phyloP scores from a whole-genome alignment of 2,329 filamentous ascomycete species.

The Hymenoscyphus linearis region DNA sequence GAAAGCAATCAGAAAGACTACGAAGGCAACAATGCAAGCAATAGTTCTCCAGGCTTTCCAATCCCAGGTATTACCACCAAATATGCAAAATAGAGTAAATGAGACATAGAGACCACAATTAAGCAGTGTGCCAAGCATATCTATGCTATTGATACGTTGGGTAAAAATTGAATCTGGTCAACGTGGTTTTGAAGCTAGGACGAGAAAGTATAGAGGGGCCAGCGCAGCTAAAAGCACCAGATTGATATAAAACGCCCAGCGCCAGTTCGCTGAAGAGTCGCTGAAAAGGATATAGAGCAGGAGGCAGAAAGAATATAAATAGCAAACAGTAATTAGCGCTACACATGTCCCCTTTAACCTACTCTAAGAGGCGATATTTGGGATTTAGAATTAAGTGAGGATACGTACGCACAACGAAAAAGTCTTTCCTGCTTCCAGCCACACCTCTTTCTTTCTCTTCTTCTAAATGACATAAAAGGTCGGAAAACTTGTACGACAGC shows the following conservation, averaged over 20 bases:
- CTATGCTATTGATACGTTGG: slow-evolving; percentile 28
- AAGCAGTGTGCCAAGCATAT: slow-evolving; percentile 42
- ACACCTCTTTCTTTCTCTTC: no score
- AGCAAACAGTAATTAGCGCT: no score
- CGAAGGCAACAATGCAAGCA: slow-evolving; percentile 36
- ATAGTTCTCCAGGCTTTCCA: slow-evolving; percentile 39
- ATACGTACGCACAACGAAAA: no score
- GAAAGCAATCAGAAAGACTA: slow-evolving; percentile 26
- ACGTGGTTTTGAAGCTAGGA: slow-evolving; percentile 27
- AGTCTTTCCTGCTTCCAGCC: no score
- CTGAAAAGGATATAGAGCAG: no score
- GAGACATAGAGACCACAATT: slow-evolving; percentile 38
- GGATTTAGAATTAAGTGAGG: no score
- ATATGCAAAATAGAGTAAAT: slow-evolving; percentile 43
- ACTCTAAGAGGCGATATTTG: no score
- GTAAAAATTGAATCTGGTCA: no score
- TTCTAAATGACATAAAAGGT: no score
- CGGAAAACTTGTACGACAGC: no score
- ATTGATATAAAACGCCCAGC: slow-evolving; percentile 31
- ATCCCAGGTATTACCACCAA: slow-evolving; percentile 43
- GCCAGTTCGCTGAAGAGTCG: slow-evolving; percentile 31
- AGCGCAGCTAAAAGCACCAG: slow-evolving; percentile 31
- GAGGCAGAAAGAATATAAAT: no score
- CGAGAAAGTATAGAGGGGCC: slow-evolving; percentile 36
- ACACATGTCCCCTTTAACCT: no score